Evolutionary conservation across 352 stramenopile species (phyloP).

Genomic region (Blastocystis sp.): DNA sequence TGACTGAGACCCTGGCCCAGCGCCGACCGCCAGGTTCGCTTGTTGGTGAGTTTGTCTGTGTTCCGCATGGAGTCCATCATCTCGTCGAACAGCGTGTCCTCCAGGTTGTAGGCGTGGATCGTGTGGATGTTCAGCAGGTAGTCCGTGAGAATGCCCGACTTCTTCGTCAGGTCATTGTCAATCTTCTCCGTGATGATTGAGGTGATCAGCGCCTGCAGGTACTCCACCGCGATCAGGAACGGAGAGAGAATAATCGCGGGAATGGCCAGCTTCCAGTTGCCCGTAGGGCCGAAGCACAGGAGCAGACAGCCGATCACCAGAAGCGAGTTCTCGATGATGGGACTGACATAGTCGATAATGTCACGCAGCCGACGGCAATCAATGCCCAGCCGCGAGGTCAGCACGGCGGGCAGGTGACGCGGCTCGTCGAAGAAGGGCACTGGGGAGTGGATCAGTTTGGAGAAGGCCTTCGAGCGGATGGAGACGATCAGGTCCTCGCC

Average conservation of each 20-base stretch:
- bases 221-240: constrained; percentile 21
- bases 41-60: constrained; percentile 38
- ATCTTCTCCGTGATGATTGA: constrained; percentile 26
- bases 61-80: background rate
- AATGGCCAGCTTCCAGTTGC: constrained; percentile 42
- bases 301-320: constrained; percentile 1
- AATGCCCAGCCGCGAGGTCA: constrained; percentile 27
- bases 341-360: constrained; percentile 3
- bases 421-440: constrained; percentile 52
- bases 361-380: constrained; percentile 56
- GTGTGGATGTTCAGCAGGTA: constrained; percentile 68
- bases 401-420: background rate
- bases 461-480: constrained; percentile 12
- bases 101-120: constrained; percentile 60
- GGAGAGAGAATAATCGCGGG: constrained; percentile 32
- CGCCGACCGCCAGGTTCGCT: background rate
- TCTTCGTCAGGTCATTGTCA: constrained; percentile 43
- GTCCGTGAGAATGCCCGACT: constrained; percentile 35
- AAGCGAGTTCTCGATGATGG: constrained; percentile 27
- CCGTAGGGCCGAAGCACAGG: constrained; percentile 17
- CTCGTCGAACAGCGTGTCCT: constrained; percentile 2
- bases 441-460: background rate
- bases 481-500: constrained; percentile 5
- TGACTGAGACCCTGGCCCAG: constrained; percentile 24
- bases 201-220: background rate